Percentiles rank a stretch among this genome's conserved stretches.
These are phyloP conservation scores for Pseudocercospora musae DNA, from an alignment of 2,329 filamentous ascomycete species.

Conservation along the genomic window DNA sequence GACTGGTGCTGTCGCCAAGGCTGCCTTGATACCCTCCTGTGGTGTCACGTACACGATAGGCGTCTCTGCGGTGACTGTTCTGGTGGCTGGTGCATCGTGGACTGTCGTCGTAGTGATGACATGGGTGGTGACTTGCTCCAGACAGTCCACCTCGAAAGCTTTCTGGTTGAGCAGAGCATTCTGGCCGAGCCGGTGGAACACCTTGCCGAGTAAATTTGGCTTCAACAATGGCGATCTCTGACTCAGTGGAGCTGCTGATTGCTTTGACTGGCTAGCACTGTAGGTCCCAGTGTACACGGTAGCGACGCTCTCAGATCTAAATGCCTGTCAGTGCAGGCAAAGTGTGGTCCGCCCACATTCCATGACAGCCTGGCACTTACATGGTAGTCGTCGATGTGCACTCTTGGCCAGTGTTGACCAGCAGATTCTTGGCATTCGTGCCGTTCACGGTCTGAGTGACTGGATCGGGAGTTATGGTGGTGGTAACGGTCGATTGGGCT, in stretches of 20 bases:
- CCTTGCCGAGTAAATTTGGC: slow-evolving; percentile 9
- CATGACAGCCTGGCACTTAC: slow-evolving; percentile 12
- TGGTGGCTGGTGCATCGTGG: slow-evolving; percentile 17
- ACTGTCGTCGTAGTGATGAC: slow-evolving; percentile 19
- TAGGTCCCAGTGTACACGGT: slow-evolving; percentile 28
- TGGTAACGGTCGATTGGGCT: slow-evolving; percentile 15
- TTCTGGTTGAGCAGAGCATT: slow-evolving; percentile 14
- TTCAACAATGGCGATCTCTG: slow-evolving; percentile 5
- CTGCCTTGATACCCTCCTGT: slow-evolving; percentile 9
- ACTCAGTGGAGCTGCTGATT: slow-evolving; percentile 21
- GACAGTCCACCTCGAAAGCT: slow-evolving; percentile 25
- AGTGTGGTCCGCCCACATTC: not conserved
- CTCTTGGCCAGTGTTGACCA: slow-evolving; percentile 4
- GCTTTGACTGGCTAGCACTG: slow-evolving; percentile 22
- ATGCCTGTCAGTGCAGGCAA: not conserved
- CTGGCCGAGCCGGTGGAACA: slow-evolving; percentile 21
- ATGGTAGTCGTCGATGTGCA: slow-evolving; percentile 22
- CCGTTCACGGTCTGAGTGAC: slow-evolving; percentile 15
- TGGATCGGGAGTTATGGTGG: slow-evolving; percentile 21
- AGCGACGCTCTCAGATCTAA: slow-evolving; percentile 17
- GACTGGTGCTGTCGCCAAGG: slow-evolving; percentile 12
- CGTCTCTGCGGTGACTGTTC: slow-evolving; percentile 24
- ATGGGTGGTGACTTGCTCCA: slow-evolving; percentile 25
- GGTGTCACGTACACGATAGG: slow-evolving; percentile 19
- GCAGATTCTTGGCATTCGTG: not conserved